Conservation (phyloP, 306 rosid species). For the Cicer cuneatum region DNA sequence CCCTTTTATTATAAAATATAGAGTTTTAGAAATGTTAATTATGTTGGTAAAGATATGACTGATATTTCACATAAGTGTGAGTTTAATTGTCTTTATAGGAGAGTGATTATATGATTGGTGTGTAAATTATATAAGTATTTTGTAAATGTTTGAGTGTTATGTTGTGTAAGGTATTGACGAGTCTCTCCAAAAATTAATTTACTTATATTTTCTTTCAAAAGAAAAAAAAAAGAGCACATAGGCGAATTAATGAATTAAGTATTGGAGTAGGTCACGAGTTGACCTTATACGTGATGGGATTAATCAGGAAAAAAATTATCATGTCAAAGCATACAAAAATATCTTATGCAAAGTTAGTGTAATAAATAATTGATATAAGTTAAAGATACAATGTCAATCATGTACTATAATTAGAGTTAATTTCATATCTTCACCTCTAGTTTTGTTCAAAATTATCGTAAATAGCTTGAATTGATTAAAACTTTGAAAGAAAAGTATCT, state of each 20-base stretch:
- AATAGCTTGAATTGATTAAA: too few relatives aligned
- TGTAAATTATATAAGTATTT: background rate
- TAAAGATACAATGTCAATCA: background rate
- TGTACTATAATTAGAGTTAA: too few relatives aligned
- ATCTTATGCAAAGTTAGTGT: background rate
- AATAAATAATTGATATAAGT: background rate
- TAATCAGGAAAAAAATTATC: conserved; percentile 31
- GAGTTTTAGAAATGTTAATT: background rate
- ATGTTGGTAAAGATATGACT: background rate
- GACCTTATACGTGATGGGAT: conserved; percentile 53
- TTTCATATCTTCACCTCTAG: too few relatives aligned
- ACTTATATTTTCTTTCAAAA: background rate
- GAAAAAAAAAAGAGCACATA: background rate
- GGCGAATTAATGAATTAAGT: conserved; percentile 24
- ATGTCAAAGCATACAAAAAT: conserved; percentile 33
- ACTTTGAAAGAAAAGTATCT: too few relatives aligned
- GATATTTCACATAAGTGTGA: background rate
- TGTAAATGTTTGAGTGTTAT: background rate
- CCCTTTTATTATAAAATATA: background rate
- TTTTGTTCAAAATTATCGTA: too few relatives aligned
- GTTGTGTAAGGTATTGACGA: too few relatives aligned
- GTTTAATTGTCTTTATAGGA: background rate
- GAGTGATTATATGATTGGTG: background rate
- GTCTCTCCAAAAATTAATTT: background rate
- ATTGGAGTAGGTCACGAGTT: background rate